These are phyloP conservation scores for Yamadazyma aaseri DNA, from an alignment of 1,139 yeast genomes.

Conservation along the genomic window DNA sequence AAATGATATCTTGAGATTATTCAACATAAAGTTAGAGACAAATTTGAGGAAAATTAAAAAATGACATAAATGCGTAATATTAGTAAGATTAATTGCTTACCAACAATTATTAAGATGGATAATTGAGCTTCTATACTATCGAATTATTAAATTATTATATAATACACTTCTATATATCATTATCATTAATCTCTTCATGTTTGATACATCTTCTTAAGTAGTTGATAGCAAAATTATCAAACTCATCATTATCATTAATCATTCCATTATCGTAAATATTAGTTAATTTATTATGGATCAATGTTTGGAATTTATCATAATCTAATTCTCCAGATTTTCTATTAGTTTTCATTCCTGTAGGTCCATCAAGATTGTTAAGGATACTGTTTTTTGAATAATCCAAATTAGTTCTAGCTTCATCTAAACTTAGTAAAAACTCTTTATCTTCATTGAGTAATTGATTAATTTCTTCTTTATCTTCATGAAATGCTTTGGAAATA, in stretches of 20 bases:
- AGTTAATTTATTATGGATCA: conserved; percentile 24
- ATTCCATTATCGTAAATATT: conserved; percentile 22
- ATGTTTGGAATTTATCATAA: conserved; percentile 26
- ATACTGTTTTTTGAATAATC: conserved; percentile 4
- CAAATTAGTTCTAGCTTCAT: conserved; percentile 20
- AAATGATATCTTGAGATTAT: conserved; percentile 10
- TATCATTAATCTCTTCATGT: conserved; percentile 16
- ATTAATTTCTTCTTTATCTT: conserved; percentile 42
- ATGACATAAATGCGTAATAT: too few species aligned
- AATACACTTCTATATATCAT: conserved; percentile 8
- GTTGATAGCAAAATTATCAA: conserved; percentile 28
- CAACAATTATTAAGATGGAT: too few species aligned
- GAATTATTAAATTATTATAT: conserved; percentile 3
- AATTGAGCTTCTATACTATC: too few species aligned
- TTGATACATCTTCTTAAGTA: conserved; percentile 32
- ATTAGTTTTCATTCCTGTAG: not conserved
- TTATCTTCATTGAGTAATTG: conserved; percentile 36
- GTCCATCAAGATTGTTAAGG: conserved; percentile 13
- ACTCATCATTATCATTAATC: conserved; percentile 25
- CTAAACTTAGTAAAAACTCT: conserved; percentile 26
- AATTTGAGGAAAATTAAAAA: not conserved
- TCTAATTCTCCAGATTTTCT: conserved; percentile 20
- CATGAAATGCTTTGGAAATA: conserved; percentile 40
- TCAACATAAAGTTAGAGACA: conserved; percentile 1
- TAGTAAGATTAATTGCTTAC: too few species aligned